These are phyloP conservation scores for Trichoderma sp. DNA, from an alignment of 2,329 filamentous ascomycete genomes.

Conservation along the genomic window DNA sequence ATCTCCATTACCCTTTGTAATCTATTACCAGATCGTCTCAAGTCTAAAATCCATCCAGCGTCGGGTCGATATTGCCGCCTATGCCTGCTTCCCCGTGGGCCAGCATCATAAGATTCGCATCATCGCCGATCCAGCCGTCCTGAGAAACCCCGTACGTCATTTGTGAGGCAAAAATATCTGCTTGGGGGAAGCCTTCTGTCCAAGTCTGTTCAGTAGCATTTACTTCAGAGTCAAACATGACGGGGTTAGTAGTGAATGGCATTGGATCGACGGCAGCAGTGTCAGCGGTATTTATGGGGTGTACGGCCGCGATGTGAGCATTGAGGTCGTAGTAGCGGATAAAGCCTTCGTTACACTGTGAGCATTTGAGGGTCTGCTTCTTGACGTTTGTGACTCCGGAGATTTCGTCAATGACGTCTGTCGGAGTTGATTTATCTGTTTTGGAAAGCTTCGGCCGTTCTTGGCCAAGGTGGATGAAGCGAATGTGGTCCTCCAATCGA, in stretches of 20 bases:
- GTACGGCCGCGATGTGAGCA: constrained; percentile 44
- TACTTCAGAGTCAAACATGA: constrained; percentile 30
- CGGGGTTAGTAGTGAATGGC: constrained; percentile 8
- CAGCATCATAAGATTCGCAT: constrained; percentile 47
- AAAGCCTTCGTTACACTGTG: constrained; percentile 51
- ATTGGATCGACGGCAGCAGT: not conserved
- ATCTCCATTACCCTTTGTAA: not conserved
- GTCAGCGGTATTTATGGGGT: constrained; percentile 2
- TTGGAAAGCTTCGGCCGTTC: constrained; percentile 45
- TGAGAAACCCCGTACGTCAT: constrained; percentile 38
- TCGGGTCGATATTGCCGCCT: constrained; percentile 39
- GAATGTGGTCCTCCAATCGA: constrained; percentile 80
- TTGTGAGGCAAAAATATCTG: constrained; percentile 40
- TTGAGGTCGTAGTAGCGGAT: constrained; percentile 54
- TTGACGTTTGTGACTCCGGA: constrained; percentile 44
- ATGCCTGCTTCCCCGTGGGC: constrained; percentile 33
- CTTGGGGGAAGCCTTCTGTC: constrained; percentile 32
- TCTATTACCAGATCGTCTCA: not conserved
- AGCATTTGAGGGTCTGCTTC: constrained; percentile 49
- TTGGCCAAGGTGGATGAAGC: constrained; percentile 74
- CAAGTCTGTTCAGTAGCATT: constrained; percentile 30
- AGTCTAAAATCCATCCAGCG: constrained; percentile 30
- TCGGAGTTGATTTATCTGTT: constrained; percentile 26
- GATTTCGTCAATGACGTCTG: constrained; percentile 46
- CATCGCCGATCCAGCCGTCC: constrained; percentile 48